A percentile compares a stretch with the other conserved stretches of the same genome.
phyloP scores from a whole-genome alignment of 2,329 filamentous ascomycete genomes.

The Keithomyces neogunnii region DNA sequence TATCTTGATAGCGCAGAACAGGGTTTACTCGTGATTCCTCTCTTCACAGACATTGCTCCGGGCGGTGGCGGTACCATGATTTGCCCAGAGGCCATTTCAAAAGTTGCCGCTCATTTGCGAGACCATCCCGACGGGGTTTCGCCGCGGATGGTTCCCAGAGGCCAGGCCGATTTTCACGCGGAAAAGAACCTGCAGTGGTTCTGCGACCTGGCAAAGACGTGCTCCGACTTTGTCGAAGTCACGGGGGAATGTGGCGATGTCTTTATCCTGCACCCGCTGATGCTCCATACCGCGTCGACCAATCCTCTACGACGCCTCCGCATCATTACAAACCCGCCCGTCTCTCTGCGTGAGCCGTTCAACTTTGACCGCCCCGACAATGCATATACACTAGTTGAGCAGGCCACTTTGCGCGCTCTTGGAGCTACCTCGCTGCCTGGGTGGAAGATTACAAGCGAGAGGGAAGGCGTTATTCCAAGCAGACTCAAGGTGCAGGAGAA shows the following conservation, averaged over 20 bases:
- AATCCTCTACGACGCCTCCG: constrained; percentile 12
- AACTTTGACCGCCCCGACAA: constrained; percentile 37
- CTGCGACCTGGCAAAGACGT: constrained; percentile 26
- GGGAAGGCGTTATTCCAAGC: constrained; percentile 39
- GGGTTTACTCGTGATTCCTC: constrained; percentile 56
- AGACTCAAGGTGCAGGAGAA: constrained; percentile 18
- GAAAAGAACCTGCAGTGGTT: constrained; percentile 39
- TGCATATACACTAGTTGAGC: constrained; percentile 47
- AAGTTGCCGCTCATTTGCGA: constrained; percentile 48
- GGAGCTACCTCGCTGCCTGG: constrained; percentile 36
- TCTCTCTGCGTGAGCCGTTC: constrained; percentile 44
- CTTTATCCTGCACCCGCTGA: constrained; percentile 48
- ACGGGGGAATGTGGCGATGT: constrained; percentile 45
- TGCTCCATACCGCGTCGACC: constrained; percentile 47
- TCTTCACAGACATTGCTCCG: constrained; percentile 55
- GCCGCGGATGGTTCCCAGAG: constrained; percentile 54
- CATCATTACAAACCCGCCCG: constrained; percentile 31
- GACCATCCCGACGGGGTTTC: constrained; percentile 57
- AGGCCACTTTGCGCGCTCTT: constrained; percentile 41
- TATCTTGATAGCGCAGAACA: constrained; percentile 65
- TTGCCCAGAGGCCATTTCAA: constrained; percentile 47
- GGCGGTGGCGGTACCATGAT: constrained; percentile 58
- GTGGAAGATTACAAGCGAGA: constrained; percentile 42
- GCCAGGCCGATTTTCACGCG: constrained; percentile 34
- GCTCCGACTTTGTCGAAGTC: constrained; percentile 42